These are phyloP conservation scores for Fusarium sp. DNA, from an alignment of 2,329 filamentous ascomycete genomes.

Conservation along the genomic window DNA sequence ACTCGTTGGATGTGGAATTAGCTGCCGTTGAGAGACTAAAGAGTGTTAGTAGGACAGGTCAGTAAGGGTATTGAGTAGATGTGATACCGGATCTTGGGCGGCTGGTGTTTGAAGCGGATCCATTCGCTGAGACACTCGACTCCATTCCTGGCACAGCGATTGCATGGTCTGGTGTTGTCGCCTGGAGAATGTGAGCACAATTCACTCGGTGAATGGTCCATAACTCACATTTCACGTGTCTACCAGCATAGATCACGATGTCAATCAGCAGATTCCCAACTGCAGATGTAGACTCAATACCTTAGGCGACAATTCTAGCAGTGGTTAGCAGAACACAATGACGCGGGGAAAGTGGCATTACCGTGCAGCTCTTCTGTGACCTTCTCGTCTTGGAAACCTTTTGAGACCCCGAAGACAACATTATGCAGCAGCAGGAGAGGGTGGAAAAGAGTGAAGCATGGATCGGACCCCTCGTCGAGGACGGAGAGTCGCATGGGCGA, in stretches of 20 bases:
- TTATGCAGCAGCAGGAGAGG: neutral
- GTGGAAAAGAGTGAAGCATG: neutral
- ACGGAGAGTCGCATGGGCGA: neutral
- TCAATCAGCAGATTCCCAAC: neutral
- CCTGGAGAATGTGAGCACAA: neutral
- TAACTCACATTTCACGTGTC: neutral
- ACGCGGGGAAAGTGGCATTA: neutral
- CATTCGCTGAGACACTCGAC: slow-evolving; percentile 2
- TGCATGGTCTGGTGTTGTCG: neutral
- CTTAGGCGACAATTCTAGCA: neutral
- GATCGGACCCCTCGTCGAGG: neutral
- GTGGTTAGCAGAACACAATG: neutral
- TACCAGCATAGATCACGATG: fast-evolving
- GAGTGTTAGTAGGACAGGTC: neutral
- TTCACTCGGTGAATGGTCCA: neutral
- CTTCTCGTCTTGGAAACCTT: neutral
- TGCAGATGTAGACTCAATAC: neutral
- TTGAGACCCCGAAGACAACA: neutral
- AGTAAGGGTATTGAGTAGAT: no score
- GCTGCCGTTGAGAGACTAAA: neutral
- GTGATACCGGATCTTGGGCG: neutral
- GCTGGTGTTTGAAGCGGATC: neutral
- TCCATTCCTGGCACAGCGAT: neutral
- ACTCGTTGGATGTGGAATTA: neutral
- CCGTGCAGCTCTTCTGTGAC: neutral